These are phyloP conservation scores for Persicaria tinctoria DNA, from an alignment of 148 eudicot genomes.

Conservation along the genomic window DNA sequence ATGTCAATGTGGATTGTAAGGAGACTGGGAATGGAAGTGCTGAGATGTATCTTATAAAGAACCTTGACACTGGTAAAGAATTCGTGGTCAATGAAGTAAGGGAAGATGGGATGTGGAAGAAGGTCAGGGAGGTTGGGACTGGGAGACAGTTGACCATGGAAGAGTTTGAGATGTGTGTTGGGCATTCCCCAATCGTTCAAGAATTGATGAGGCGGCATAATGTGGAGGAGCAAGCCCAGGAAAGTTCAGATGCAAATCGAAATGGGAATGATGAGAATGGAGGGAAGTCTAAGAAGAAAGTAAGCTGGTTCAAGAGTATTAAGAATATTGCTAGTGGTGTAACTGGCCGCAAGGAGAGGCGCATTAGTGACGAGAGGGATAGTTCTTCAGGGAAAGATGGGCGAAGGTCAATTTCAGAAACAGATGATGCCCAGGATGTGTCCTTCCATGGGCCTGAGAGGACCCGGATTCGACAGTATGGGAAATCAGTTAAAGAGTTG, in stretches of 20 bases:
- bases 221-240: conserved; percentile 52
- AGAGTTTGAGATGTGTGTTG: conserved; percentile 82
- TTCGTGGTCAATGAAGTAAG: conserved; percentile 88
- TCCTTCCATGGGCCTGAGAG: conserved; percentile 80
- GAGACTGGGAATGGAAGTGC: conserved; percentile 14
- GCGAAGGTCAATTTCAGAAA: conserved; percentile 84
- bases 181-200: conserved; percentile 93
- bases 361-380: conserved; percentile 28
- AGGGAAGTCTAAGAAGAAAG: conserved; percentile 58
- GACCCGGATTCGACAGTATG: conserved; percentile 73
- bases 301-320: conserved; percentile 56
- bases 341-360: conserved; percentile 57
- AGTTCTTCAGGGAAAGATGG: conserved; percentile 10
- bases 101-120: conserved; percentile 78
- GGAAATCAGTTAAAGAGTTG: conserved; percentile 66
- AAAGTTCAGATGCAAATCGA: neutral
- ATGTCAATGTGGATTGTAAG: neutral
- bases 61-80: conserved; percentile 84
- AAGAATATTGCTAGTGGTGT: conserved; percentile 66
- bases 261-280: conserved; percentile 53
- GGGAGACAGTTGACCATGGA: conserved; percentile 94
- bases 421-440: conserved; percentile 89
- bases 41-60: conserved; percentile 60
- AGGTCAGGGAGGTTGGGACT: conserved; percentile 80
- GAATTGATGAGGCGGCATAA: conserved; percentile 92